phyloP scores from a whole-genome alignment of 768 basidiomycete species.

The Hygrophorus pudorinus region DNA sequence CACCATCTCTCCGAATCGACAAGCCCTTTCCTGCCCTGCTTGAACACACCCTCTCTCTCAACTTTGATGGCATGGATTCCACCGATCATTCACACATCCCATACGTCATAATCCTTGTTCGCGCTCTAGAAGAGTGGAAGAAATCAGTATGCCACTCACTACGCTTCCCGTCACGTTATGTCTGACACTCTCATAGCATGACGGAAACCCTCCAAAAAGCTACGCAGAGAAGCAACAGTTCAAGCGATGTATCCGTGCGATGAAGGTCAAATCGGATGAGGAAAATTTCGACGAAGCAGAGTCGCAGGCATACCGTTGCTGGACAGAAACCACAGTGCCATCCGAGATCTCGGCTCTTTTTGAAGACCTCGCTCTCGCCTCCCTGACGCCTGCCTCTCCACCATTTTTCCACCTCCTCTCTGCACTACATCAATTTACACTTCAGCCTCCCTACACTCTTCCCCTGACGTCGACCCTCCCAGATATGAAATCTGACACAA shows the following conservation, averaged over 20 bases:
- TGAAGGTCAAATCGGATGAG: slow-evolving; percentile 74
- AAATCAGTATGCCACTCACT: slow-evolving; percentile 41
- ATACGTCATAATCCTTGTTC: slow-evolving; percentile 82
- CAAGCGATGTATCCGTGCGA: slow-evolving; percentile 51
- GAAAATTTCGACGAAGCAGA: slow-evolving; percentile 98
- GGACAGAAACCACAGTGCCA: slow-evolving; percentile 54
- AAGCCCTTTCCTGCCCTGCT: slow-evolving; percentile 78
- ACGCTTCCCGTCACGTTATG: neutral
- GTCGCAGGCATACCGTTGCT: slow-evolving; percentile 76
- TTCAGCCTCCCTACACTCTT: slow-evolving; percentile 45
- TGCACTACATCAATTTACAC: slow-evolving; percentile 59
- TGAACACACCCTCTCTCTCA: slow-evolving; percentile 58
- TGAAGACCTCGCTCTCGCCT: slow-evolving; percentile 40
- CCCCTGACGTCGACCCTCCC: slow-evolving; percentile 84
- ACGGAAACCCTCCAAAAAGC: slow-evolving; percentile 47
- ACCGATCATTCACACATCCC: slow-evolving; percentile 89
- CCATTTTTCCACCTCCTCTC: slow-evolving; percentile 74
- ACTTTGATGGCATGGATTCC: slow-evolving; percentile 73
- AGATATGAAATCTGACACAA: slow-evolving; percentile 92
- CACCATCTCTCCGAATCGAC: slow-evolving; percentile 75
- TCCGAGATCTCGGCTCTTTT: slow-evolving; percentile 58
- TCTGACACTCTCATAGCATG: slow-evolving; percentile 39
- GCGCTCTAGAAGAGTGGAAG: slow-evolving; percentile 78
- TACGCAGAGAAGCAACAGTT: slow-evolving; percentile 67
- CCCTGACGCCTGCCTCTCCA: slow-evolving; percentile 34